Evolutionary conservation across 2,329 filamentous ascomycete genomes (phyloP), one percentile per base, ranked within the genome.

Genomic region (Lachnellula arida): DNA sequence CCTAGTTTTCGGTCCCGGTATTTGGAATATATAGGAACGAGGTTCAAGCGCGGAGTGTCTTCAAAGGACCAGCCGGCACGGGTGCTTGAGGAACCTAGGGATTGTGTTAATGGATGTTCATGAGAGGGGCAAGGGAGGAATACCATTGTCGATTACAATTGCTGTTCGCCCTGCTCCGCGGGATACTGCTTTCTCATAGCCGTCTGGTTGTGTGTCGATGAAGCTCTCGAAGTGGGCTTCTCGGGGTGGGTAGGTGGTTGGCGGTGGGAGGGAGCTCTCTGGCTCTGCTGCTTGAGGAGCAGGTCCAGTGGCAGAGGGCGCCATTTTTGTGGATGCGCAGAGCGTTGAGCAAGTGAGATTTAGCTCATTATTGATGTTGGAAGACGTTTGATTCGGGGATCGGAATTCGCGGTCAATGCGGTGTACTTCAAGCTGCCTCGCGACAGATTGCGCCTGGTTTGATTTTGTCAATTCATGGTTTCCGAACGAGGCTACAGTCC

Each of bases 71-170:
- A 99, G 62, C 94, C 94, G 52, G 93, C 93, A 73, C 95, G 91
- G 57, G 97, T 84, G 34, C 86, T 79, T 52, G 89, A 95, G 23
- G 93, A 94, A 63, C 94, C 92, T 96, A 65, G 47, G 51, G 19
- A 46, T 49, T 17, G 15, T 22, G 9, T 56, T 34, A 61, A 34
- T 43, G n/a, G 23, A 49, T 39, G 44, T 65, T 58, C 3, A 48
- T 28, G 25, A 51, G 34, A 59, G n/a, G 11, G n/a, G 28, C 39
- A 50, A 44, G 47, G 19, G 28, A n/a, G 47, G 40, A 54, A 49
- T 75, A 95, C 92, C 94, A 87, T 97, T 97, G 76, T 99, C 94
- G 69, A 99, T 97, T 60, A 99, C 89, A 68, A 99, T 97, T 50
- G 91, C 90, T 51, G 86, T 88, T 46, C 77, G 75, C 56, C 76